A percentile compares a stretch with the other conserved stretches of the same genome.
Conservation (phyloP, 331 rosid species). For the Dryas integrifolia region DNA sequence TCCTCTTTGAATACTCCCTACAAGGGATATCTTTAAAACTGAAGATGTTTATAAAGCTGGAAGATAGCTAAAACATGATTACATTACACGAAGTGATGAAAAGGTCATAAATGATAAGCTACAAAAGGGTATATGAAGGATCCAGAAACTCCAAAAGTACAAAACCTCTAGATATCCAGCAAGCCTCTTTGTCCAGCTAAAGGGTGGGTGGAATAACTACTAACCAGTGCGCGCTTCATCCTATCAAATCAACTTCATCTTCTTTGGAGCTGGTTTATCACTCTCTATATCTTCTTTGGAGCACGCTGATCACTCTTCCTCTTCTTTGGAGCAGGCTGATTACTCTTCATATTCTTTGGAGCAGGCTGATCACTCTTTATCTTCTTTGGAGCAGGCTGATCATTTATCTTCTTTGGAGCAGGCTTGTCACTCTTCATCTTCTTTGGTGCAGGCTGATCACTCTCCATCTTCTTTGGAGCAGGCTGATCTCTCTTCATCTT, state of each 20-base stretch:
- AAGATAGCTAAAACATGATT: not conserved
- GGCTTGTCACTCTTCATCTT: conserved; percentile 52
- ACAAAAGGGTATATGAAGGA: not conserved
- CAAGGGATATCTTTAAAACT: not conserved
- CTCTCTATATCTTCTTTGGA: conserved; percentile 76
- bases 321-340: conserved; percentile 74
- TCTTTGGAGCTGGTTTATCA: conserved; percentile 70
- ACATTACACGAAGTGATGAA: not conserved
- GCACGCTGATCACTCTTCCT: conserved; percentile 47
- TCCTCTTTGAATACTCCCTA: not conserved
- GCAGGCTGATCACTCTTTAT: conserved; percentile 64
- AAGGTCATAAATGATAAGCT: not conserved
- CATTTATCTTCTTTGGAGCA: conserved; percentile 74
- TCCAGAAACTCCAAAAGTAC: not conserved
- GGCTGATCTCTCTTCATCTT: conserved; percentile 62
- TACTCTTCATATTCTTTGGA: conserved; percentile 53
- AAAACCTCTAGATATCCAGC: not conserved
- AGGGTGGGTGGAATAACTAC: not conserved
- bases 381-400: conserved; percentile 74
- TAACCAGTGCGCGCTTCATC: not conserved
- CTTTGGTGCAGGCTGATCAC: conserved; percentile 27
- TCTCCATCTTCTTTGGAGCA: conserved; percentile 9
- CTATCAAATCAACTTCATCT: conserved; percentile 31
- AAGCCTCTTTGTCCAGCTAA: not conserved
- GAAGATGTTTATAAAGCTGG: not conserved